phyloP scores from a whole-genome alignment of 352 stramenopile species.

The Peronospora belbahrii region DNA sequence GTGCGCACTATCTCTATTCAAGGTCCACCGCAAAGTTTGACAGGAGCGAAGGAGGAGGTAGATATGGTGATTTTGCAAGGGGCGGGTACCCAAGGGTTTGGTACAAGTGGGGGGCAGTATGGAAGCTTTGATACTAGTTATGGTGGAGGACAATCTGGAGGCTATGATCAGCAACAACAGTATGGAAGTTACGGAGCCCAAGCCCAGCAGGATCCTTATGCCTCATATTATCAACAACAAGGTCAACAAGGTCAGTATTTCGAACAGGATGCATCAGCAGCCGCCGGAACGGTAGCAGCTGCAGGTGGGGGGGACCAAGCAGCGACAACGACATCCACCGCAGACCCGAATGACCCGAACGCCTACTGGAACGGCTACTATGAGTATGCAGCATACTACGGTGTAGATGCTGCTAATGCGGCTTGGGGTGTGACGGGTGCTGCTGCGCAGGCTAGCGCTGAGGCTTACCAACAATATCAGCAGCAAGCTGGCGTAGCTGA shows the following conservation, averaged over 20 bases:
- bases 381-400: conserved; percentile 85
- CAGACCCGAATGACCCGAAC: conserved; percentile 82
- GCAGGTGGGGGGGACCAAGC: conserved; percentile 13
- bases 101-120: conserved; percentile 13
- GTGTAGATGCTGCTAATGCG: conserved; percentile 74
- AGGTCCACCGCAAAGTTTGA: conserved; percentile 45
- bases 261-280: conserved; percentile 33
- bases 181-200: conserved; percentile 38
- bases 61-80: conserved; percentile 76
- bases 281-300: conserved; percentile 5
- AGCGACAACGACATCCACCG: conserved; percentile 23
- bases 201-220: conserved; percentile 49
- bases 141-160: conserved; percentile 21
- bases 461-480: conserved; percentile 69
- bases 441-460: conserved; percentile 55
- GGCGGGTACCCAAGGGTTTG: conserved; percentile 37
- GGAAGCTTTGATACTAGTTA: conserved; percentile 22
- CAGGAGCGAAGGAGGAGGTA: conserved; percentile 70
- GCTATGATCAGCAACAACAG: conserved; percentile 50
- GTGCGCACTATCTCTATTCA: conserved; percentile 84
- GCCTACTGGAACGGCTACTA: conserved; percentile 87
- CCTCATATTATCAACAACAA: conserved; percentile 69
- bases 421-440: conserved; percentile 79
- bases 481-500: conserved; percentile 34
- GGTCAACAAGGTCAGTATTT: conserved; percentile 49